A percentile compares a stretch with the other conserved stretches of the same genome.
These are phyloP conservation scores for Platismatia glauca DNA, from an alignment of 495 filamentous ascomycete genomes.

Conservation along the genomic window DNA sequence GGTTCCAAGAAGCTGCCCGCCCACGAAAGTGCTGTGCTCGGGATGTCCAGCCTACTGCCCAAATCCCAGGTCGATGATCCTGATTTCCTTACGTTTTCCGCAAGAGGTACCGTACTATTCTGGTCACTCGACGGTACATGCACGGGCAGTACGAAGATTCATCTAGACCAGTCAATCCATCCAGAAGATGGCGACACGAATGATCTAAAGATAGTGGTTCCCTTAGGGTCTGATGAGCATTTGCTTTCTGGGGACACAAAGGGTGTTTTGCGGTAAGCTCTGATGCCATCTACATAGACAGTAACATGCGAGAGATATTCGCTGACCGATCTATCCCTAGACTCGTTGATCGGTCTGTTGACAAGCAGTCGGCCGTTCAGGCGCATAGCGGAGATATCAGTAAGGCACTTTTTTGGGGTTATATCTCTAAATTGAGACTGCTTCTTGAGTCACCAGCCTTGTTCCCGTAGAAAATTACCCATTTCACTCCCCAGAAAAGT, in stretches of 20 bases:
- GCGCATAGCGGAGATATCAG: conserved; percentile 80
- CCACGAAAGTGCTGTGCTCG: conserved; percentile 70
- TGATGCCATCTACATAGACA: conserved; percentile 11
- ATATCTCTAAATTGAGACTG: no score
- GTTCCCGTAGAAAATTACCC: no score
- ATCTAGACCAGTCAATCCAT: conserved; percentile 53
- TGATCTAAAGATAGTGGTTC: conserved; percentile 62
- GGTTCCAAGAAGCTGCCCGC: conserved; percentile 43
- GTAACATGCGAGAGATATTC: background rate
- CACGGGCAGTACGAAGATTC: conserved; percentile 51
- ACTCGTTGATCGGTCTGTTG: conserved; percentile 39
- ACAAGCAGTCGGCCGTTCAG: conserved; percentile 56
- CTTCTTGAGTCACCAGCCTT: no score
- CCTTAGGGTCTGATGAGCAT: conserved; percentile 49
- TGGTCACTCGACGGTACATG: conserved; percentile 71
- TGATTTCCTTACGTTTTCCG: conserved; percentile 82
- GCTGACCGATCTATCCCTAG: conserved; percentile 23
- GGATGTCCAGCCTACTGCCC: conserved; percentile 54
- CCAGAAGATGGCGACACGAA: conserved; percentile 57
- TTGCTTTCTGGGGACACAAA: conserved; percentile 78
- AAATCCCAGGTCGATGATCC: conserved; percentile 48
- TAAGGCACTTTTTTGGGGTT: no score
- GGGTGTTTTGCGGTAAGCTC: conserved; percentile 62
- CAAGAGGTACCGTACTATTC: conserved; percentile 64
- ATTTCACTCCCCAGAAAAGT: no score